Evolutionary conservation across 2,329 filamentous ascomycete species (phyloP).

Genomic region (Fusarium scirpi): DNA sequence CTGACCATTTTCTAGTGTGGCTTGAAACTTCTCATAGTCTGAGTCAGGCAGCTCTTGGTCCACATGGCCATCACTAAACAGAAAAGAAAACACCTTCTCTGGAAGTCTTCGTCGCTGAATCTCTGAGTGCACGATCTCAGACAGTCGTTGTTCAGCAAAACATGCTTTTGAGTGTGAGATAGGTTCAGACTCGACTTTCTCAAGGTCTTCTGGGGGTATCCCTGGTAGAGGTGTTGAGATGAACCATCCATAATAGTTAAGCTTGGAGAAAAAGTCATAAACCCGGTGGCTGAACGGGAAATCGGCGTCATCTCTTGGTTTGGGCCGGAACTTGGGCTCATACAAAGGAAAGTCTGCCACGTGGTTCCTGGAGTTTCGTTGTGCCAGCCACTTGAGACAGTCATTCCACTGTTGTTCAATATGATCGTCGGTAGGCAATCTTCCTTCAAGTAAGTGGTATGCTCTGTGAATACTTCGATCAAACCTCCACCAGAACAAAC

Average conservation of each 20-base stretch:
- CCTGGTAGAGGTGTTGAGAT: neutral
- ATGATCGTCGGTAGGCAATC: accelerated
- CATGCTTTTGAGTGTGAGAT: accelerated
- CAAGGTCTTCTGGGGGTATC: neutral
- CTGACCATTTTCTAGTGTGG: accelerated
- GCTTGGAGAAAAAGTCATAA: neutral
- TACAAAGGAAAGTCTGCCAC: neutral
- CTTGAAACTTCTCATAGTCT: accelerated
- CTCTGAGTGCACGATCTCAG: neutral
- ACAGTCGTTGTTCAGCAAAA: neutral
- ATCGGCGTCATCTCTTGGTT: accelerated
- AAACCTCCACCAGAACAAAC: neutral
- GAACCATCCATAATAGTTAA: neutral
- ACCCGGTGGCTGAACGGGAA: accelerated
- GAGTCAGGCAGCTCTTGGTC: accelerated
- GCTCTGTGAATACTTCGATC: neutral
- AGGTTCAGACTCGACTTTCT: neutral
- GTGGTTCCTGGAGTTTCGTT: accelerated
- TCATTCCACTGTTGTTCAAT: neutral
- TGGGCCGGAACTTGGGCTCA: accelerated
- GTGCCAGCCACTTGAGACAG: neutral
- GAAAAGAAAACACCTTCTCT: neutral
- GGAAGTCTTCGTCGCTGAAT: neutral
- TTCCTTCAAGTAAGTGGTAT: accelerated
- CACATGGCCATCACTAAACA: neutral